phyloP scores from a whole-genome alignment of 768 basidiomycete genomes.

The Boletus sp. region DNA sequence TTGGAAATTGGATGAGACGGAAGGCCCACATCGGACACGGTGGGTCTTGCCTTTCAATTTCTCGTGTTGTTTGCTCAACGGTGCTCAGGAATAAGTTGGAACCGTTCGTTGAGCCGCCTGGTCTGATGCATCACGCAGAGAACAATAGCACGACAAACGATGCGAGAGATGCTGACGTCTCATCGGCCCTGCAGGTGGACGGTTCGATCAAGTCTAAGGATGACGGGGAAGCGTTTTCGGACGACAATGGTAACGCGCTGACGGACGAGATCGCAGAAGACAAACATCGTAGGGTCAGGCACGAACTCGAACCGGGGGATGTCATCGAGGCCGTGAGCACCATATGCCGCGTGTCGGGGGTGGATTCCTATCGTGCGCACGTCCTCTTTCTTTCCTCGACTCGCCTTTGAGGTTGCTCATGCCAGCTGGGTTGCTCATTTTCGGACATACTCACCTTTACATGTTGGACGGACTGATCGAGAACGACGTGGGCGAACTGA shows the following conservation, averaged over 20 bases:
- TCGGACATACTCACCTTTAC: slow-evolving; percentile 83
- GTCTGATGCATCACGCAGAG: slow-evolving; percentile 32
- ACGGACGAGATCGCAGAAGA: slow-evolving; percentile 83
- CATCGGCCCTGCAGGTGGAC: slow-evolving; percentile 42
- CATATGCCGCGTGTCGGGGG: slow-evolving; percentile 83
- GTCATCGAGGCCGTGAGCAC: slow-evolving; percentile 85
- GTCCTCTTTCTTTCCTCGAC: background rate
- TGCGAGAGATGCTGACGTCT: slow-evolving; percentile 40
- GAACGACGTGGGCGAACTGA: slow-evolving; percentile 82
- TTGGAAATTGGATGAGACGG: slow-evolving; percentile 90
- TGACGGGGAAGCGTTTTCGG: slow-evolving; percentile 9
- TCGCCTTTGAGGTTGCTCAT: background rate
- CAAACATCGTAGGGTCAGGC: slow-evolving; percentile 82
- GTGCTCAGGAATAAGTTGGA: slow-evolving; percentile 72
- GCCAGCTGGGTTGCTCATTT: slow-evolving; percentile 78
- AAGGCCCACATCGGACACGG: slow-evolving; percentile 87
- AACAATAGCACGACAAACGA: slow-evolving; percentile 36
- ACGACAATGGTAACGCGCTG: slow-evolving; percentile 42
- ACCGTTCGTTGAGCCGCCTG: slow-evolving; percentile 46
- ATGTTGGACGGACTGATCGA: slow-evolving; percentile 90
- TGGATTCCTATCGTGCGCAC: slow-evolving; percentile 86
- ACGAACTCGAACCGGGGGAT: slow-evolving; percentile 86
- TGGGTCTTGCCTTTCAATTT: slow-evolving; percentile 29
- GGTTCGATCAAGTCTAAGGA: slow-evolving; percentile 11
- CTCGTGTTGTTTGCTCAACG: background rate